These are phyloP conservation scores for Mortierella claussenii DNA, from an alignment of 192 early-diverging fungal genomes.

Conservation along the genomic window DNA sequence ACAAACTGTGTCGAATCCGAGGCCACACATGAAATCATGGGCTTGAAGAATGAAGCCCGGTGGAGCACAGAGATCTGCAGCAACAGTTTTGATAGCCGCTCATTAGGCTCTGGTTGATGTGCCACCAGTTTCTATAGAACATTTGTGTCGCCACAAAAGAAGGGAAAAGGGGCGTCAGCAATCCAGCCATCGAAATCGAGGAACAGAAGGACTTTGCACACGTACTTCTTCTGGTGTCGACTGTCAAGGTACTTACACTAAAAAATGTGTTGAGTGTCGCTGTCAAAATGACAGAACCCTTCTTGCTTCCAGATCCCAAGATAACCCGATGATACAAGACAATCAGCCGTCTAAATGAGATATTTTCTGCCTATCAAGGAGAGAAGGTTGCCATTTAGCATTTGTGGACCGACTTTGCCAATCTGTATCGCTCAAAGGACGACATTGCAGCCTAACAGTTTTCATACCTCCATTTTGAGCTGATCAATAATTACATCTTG, in stretches of 20 bases:
- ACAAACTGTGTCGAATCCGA: constrained; percentile 58
- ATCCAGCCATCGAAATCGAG: too few relatives aligned
- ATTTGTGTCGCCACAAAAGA: neutral
- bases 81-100: constrained; percentile 52
- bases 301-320: constrained; percentile 23
- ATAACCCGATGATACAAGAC: constrained; percentile 36
- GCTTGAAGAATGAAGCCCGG: constrained; percentile 58
- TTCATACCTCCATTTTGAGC: constrained; percentile 27
- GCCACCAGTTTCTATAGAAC: constrained; percentile 51
- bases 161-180: neutral
- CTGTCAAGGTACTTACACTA: constrained; percentile 23
- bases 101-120: constrained; percentile 49
- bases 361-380: constrained; percentile 15
- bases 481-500: constrained; percentile 21
- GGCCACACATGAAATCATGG: constrained; percentile 65
- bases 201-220: too few relatives aligned
- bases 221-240: too few relatives aligned
- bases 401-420: neutral
- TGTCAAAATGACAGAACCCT: constrained; percentile 50
- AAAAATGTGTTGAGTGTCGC: constrained; percentile 59
- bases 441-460: neutral
- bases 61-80: constrained; percentile 48
- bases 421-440: neutral
- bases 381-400: neutral
- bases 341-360: constrained; percentile 16